Evolutionary conservation across 306 rosid species (phyloP).

Genomic region (Quillaja saponaria): DNA sequence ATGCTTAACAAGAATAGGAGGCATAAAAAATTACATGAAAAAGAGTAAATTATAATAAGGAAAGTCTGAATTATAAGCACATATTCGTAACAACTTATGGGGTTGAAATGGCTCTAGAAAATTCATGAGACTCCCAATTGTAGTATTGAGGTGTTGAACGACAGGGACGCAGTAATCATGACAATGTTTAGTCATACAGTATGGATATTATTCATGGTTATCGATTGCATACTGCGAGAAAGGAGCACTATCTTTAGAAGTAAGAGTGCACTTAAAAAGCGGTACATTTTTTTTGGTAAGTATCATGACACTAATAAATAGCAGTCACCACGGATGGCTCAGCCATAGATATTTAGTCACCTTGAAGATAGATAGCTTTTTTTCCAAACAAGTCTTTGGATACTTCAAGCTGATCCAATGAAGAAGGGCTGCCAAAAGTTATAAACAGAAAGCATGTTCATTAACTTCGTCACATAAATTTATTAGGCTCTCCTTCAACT

Average conservation of each 20-base stretch:
- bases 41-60: constrained; percentile 18
- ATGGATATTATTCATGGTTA: too few species aligned
- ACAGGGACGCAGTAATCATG: constrained; percentile 22
- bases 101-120: constrained; percentile 12
- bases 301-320: constrained; percentile 22
- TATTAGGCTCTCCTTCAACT: constrained; percentile 14
- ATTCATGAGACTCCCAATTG: too few species aligned
- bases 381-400: constrained; percentile 76
- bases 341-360: constrained; percentile 32
- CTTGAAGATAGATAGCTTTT: constrained; percentile 60
- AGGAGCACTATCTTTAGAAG: constrained; percentile 4
- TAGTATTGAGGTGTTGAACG: too few species aligned
- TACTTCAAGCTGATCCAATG: constrained; percentile 83
- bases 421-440: constrained; percentile 56
- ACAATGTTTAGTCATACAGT: background rate
- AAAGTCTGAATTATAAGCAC: constrained; percentile 15
- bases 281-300: background rate
- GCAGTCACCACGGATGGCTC: constrained; percentile 5
- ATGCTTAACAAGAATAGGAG: background rate
- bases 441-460: constrained; percentile 29
- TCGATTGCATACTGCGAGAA: too few species aligned
- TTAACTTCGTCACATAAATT: constrained; percentile 23
- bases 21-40: background rate
- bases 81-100: constrained; percentile 2
- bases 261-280: constrained; percentile 4